These are phyloP conservation scores for Candida railenensis DNA, from an alignment of 805 yeast species.

Conservation along the genomic window DNA sequence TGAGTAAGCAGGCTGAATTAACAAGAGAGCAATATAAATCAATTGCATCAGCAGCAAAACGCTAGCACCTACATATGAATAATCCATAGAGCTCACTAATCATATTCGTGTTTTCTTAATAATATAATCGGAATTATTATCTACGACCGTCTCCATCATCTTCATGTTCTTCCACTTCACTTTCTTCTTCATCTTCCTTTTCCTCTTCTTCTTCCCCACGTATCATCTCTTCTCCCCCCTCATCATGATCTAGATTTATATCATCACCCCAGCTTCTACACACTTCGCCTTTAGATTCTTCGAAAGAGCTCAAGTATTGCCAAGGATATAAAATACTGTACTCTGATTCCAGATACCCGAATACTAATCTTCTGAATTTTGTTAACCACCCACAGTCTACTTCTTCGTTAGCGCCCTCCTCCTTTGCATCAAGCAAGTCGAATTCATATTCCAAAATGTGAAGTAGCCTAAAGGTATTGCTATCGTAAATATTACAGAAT, in stretches of 20 bases:
- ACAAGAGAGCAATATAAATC: conserved; percentile 19
- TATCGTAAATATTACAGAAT: conserved; percentile 11
- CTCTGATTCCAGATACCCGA: conserved; percentile 4
- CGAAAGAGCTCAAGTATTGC: conserved; percentile 4
- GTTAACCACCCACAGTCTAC: background rate
- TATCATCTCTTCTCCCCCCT: background rate
- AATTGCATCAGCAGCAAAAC: too few relatives aligned
- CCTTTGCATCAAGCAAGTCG: conserved; percentile 2
- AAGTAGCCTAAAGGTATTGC: conserved; percentile 15
- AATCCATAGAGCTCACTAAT: too few relatives aligned
- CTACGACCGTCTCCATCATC: too few relatives aligned
- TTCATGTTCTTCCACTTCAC: conserved; percentile 4
- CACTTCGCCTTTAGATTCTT: background rate
- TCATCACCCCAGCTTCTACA: background rate
- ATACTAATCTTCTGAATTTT: background rate
- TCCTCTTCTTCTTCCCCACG: conserved; percentile 1
- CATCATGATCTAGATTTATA: background rate
- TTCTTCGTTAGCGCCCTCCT: background rate
- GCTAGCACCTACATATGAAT: too few relatives aligned
- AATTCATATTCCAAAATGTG: conserved; percentile 16
- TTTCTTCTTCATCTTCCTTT: conserved; percentile 10
- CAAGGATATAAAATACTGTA: conserved; percentile 17
- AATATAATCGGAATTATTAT: too few relatives aligned
- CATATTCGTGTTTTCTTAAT: too few relatives aligned
- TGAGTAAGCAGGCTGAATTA: conserved; percentile 20